phyloP scores from a whole-genome alignment of 768 basidiomycete genomes.

The Calocera viscosa region DNA sequence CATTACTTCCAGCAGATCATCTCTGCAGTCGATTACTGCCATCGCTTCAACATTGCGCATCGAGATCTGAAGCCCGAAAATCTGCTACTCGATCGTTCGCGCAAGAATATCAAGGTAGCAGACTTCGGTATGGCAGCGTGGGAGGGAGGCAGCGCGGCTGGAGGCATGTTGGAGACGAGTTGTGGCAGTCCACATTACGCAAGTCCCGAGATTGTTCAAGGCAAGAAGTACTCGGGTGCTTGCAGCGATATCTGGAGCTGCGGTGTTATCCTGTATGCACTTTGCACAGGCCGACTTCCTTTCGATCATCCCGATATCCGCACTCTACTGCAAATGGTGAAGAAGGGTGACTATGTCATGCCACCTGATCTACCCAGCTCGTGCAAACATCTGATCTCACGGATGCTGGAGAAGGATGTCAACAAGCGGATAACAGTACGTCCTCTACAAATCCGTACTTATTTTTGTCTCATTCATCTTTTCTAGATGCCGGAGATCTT shows the following conservation, averaged over 20 bases:
- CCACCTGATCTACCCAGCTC: slow-evolving; percentile 52
- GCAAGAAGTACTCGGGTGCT: slow-evolving; percentile 70
- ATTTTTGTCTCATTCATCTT: background rate
- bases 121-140: slow-evolving; percentile 98
- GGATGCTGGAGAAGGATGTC: slow-evolving; percentile 71
- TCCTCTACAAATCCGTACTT: too few species aligned
- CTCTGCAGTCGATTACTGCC: slow-evolving; percentile 79
- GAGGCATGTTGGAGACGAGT: slow-evolving; percentile 56
- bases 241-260: slow-evolving; percentile 96
- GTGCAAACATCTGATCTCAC: slow-evolving; percentile 62
- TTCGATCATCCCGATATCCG: slow-evolving; percentile 83
- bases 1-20: slow-evolving; percentile 91
- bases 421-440: slow-evolving; percentile 54
- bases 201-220: slow-evolving; percentile 79
- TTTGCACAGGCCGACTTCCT: slow-evolving; percentile 78
- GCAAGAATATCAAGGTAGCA: slow-evolving; percentile 78
- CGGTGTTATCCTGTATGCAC: slow-evolving; percentile 80
- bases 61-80: slow-evolving; percentile 94
- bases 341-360: slow-evolving; percentile 58
- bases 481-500: slow-evolving; percentile 57
- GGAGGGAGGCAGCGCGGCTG: slow-evolving; percentile 49
- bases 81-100: slow-evolving; percentile 63
- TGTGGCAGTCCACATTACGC: slow-evolving; percentile 95
- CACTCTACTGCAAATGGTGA: slow-evolving; percentile 69
- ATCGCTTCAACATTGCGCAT: slow-evolving; percentile 88